Percentiles rank a stretch among this genome's conserved stretches.
Evolutionary conservation across 2,329 filamentous ascomycete genomes (phyloP).

Genomic region (Epichloe sibirici): DNA sequence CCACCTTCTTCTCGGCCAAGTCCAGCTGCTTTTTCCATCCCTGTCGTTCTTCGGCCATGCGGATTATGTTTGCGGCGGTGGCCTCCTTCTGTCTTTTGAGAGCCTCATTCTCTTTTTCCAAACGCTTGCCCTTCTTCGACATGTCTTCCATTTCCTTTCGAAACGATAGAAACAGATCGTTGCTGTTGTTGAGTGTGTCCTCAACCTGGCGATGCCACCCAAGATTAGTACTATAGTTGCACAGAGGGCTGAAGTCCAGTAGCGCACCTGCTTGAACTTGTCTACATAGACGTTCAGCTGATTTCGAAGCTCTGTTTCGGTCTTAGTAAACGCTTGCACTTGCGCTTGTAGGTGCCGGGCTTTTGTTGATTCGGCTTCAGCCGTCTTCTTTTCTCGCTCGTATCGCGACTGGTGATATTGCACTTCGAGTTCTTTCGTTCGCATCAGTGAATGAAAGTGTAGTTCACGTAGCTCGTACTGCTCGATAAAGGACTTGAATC

Average conservation of each 20-base stretch:
- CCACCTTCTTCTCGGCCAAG: constrained; percentile 56
- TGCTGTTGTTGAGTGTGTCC: constrained; percentile 96
- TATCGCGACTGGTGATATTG: constrained; percentile 81
- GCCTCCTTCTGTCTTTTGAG: constrained; percentile 88
- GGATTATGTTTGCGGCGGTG: constrained; percentile 86
- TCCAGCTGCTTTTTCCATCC: constrained; percentile 58
- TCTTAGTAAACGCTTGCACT: constrained; percentile 91
- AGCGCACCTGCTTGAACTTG: constrained; percentile 96
- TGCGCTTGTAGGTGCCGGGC: constrained; percentile 80
- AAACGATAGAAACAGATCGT: constrained; percentile 93
- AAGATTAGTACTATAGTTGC: not conserved
- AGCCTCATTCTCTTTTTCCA: constrained; percentile 91
- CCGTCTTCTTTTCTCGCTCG: constrained; percentile 80
- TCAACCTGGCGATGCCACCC: constrained; percentile 55
- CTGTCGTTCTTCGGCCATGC: constrained; percentile 93
- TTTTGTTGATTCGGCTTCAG: constrained; percentile 68
- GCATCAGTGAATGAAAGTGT: constrained; percentile 83
- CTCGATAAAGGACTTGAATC: constrained; percentile 91
- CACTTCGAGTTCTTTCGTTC: constrained; percentile 91
- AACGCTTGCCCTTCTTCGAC: constrained; percentile 94
- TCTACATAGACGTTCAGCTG: constrained; percentile 98
- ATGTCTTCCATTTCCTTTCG: constrained; percentile 99
- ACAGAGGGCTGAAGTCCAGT: not conserved
- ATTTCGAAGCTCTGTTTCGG: constrained; percentile 82
- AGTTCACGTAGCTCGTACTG: constrained; percentile 93